phyloP scores from a whole-genome alignment of 2,329 filamentous ascomycete species.

The Talaromyces piceae region DNA sequence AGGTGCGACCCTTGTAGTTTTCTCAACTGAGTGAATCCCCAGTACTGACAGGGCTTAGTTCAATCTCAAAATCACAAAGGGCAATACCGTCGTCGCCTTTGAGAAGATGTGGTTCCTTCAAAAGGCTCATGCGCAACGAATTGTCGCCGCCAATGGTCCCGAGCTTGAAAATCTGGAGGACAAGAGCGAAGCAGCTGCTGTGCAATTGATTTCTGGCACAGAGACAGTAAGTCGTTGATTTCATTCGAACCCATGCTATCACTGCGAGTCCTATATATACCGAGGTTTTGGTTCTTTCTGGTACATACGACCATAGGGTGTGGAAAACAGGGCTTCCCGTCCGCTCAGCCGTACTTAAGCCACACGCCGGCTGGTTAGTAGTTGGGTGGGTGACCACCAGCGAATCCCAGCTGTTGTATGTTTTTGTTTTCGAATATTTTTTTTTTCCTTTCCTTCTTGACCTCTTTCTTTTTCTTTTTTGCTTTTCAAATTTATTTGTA shows the following conservation, averaged over 20 bases:
- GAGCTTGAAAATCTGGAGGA: constrained; percentile 34
- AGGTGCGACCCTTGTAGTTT: constrained; percentile 42
- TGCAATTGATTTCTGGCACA: constrained; percentile 12
- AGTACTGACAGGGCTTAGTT: constrained; percentile 48
- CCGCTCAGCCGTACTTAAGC: constrained; percentile 14
- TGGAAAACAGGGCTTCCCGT: constrained; percentile 15
- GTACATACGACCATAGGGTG: constrained; percentile 14
- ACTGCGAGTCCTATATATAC: not conserved
- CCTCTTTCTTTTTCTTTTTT: not conserved
- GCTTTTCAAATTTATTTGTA: not conserved
- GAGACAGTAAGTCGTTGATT: constrained; percentile 2
- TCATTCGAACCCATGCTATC: constrained; percentile 8
- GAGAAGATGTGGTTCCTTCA: constrained; percentile 78
- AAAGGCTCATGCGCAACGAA: constrained; percentile 54
- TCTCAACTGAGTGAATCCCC: not conserved
- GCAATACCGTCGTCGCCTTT: constrained; percentile 74
- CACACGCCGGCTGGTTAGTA: constrained; percentile 14
- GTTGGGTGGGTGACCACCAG: constrained; percentile 15
- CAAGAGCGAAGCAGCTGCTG: constrained; percentile 22
- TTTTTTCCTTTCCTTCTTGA: not conserved
- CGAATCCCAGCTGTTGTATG: constrained; percentile 13
- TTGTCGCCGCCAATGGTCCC: constrained; percentile 39
- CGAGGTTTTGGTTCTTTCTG: not conserved
- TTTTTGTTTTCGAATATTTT: constrained; percentile 1
- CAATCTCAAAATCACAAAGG: constrained; percentile 79